Base-by-base conservation (phyloP, 352 stramenopile species). In the Thraustochytrium sp. region DNA sequence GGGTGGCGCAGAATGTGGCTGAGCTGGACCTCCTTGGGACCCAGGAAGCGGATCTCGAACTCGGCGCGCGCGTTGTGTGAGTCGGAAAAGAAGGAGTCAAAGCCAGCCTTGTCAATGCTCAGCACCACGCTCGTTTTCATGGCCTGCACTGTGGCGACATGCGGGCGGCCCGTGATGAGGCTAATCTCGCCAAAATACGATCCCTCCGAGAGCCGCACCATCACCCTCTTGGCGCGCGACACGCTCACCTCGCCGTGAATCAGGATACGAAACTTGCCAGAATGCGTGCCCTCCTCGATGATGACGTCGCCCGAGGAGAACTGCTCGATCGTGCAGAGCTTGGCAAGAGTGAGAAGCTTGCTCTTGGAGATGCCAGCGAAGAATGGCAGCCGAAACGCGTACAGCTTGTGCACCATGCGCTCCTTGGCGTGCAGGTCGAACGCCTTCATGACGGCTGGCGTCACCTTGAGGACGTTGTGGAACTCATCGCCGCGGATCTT, bases 161-260 rank as follows among this genome's bases (percentile, higher is more conserved):
- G 68, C 18, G 68, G 68, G 29, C 34, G 76, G 31, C 53, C 44
- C 5, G 68, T 63, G 31, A 80, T 37, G 23, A 80, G 29, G 13
- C 34, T 55, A 9, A 80, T 80, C 76, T 80, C 68, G 44, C 68
- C 68, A 65, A 80, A 80, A 4, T 80, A 80, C 3, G 68, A 46
- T 23, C 68, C 68, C 68, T 80, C 34, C 18, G 68, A 46, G 9
- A 80, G 68, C 9, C 68, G 68, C 9, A 80, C 53, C 9, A 80
- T 9, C 23, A 42, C 46, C 26, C 76, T 34, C 8, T n/a, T n/a
- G 18, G 76, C n/a, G 8, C 31, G 18, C 2, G 40, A 21, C 4
- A 80, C 53, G 44, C 42, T 80, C 8, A 80, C 68, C 8, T 40
- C 23, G 26, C 68, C 68, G 38, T 80, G 63, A 34, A 80, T 75